Percentiles rank a stretch among this genome's conserved stretches.
phyloP scores from a whole-genome alignment of 495 filamentous ascomycete species.

The Geopyxis carbonaria region DNA sequence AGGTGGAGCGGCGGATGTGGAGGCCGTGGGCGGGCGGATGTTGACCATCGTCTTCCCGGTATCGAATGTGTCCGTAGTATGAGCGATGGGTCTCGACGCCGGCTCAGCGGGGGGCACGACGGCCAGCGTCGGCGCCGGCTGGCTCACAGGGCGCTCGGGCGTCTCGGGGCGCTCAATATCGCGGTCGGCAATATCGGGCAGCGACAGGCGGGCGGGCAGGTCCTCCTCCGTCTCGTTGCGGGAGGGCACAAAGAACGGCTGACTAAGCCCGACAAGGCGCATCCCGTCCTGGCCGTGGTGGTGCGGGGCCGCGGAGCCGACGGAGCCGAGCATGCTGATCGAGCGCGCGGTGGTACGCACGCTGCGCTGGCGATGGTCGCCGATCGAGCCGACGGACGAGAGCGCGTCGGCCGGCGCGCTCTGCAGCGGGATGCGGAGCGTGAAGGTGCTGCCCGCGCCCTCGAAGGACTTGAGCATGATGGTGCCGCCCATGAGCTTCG shows the following conservation, averaged over 20 bases:
- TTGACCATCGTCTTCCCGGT: too few species aligned
- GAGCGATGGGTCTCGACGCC: too few species aligned
- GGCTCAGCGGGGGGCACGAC: too few species aligned
- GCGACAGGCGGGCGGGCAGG: too few species aligned
- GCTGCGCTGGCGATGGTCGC: not conserved
- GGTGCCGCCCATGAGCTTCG: constrained; percentile 62
- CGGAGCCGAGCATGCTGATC: not conserved
- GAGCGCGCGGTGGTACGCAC: not conserved
- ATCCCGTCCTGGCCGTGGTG: not conserved
- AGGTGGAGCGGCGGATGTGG: too few species aligned
- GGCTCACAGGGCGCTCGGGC: too few species aligned
- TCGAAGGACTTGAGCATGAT: constrained; percentile 57
- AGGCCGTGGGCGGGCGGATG: too few species aligned
- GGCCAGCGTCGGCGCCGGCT: too few species aligned
- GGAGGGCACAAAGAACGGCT: constrained; percentile 9
- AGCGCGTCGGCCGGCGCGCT: constrained; percentile 23
- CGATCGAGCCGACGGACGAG: not conserved
- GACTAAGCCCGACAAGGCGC: constrained; percentile 30
- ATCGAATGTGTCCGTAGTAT: too few species aligned
- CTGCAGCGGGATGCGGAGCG: constrained; percentile 62
- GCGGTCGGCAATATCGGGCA: too few species aligned
- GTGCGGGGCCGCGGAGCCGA: constrained; percentile 1
- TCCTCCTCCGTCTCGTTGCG: not conserved
- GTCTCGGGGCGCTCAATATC: too few species aligned
- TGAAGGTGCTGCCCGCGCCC: constrained; percentile 64